Evolutionary conservation across 345 rosid genomes (phyloP).

Genomic region (Laguncularia racemosa): DNA sequence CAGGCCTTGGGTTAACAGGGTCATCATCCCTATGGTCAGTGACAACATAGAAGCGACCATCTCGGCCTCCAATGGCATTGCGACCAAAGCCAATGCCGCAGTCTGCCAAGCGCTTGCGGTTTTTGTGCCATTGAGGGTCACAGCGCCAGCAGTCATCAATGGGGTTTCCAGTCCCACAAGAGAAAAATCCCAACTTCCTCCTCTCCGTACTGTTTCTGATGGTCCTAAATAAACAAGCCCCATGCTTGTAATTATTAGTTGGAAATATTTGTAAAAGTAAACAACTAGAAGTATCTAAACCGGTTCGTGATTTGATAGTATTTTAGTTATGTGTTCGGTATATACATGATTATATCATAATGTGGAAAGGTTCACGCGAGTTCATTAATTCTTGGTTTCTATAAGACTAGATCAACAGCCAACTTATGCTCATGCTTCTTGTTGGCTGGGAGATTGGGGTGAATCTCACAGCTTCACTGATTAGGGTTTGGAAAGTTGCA

Average conservation of each 20-base stretch:
- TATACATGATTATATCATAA: no score
- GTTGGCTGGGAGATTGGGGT: no score
- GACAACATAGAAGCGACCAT: constrained; percentile 32
- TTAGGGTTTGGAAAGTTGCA: no score
- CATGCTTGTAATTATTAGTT: background rate
- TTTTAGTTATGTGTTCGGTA: no score
- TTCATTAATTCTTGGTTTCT: no score
- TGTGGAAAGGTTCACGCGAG: no score
- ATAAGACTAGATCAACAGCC: no score
- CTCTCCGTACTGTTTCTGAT: constrained; percentile 22
- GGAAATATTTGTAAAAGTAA: background rate
- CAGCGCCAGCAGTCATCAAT: constrained; percentile 46
- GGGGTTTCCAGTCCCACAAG: constrained; percentile 21
- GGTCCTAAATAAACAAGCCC: constrained; percentile 9
- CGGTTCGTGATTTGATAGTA: background rate
- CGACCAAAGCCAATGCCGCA: constrained; percentile 36
- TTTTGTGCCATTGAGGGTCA: constrained; percentile 32
- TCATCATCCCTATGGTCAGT: constrained; percentile 29
- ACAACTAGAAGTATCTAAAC: background rate
- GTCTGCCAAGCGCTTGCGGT: constrained; percentile 33
- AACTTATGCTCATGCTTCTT: no score
- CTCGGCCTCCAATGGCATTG: constrained; percentile 35
- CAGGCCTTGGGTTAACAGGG: constrained; percentile 31
- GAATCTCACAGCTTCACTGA: no score
- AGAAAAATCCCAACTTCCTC: constrained; percentile 21